Base-by-base conservation (phyloP, 805 yeast genomes). In the Saccharomycopsis sp. region DNA sequence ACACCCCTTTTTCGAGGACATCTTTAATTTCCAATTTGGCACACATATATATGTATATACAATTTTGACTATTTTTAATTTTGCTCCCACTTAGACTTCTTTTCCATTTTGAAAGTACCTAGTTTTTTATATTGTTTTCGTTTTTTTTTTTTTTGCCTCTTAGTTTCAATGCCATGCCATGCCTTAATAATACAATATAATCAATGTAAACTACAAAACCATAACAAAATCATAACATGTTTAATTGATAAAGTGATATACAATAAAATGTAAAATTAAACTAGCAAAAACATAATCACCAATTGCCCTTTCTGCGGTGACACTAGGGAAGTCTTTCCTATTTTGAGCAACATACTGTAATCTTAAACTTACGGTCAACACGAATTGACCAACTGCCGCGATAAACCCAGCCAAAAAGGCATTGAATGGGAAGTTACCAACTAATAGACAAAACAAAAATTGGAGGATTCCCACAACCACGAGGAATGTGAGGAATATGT, bases 371-470 rank as follows among this genome's bases (percentile, higher is more conserved):
- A 85, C 86, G 9, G 94, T 78, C 51, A 93, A 73, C 21, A 93
- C 97, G 61, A 93, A 93, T 63, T 93, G 97, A 11, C 95, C 97
- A 41, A 93, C 97, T 37, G 97, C 85, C 19, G 87, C 70, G 44
- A 83, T 75, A 60, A 93, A 93, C 1, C 97, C 97, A 17, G 95
- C 90, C 48, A 93, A 71, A 60, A 93, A 93, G 20, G 96, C 97
- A 65, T 93, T 93, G 74, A 93, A 93, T 14, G 99, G 99, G 74
- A 83, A 93, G 56, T 77, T 86, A 29, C 97, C 95, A 38, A 88
- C 77, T 11, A 87, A 50, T 34, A 81, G 54, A 53, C 85, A 84
- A 62, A 88, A 90, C 3, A 70, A 65, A 59, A 88, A 87, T 64
- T 93, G 97, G 23, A 85, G 62, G 1, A 74, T 65, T 1, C 95